Evolutionary conservation across 768 basidiomycete species (phyloP).

Genomic region (Fistulinella prunicolor): DNA sequence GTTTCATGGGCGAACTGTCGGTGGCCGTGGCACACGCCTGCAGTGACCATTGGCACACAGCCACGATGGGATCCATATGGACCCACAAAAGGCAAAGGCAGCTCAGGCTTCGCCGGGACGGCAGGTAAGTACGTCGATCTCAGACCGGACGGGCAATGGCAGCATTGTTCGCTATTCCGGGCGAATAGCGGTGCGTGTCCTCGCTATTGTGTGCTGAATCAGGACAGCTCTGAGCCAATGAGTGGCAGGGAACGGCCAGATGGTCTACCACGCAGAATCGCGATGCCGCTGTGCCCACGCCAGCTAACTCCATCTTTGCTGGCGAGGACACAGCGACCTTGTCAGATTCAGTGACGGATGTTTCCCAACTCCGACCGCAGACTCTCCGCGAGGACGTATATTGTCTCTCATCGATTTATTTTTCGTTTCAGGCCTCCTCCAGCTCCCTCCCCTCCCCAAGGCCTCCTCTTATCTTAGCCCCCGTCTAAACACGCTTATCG

Average conservation of each 20-base stretch:
- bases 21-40: too few relatives aligned
- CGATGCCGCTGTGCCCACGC: neutral
- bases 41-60: constrained; percentile 22
- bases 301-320: neutral
- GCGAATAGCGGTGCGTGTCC: constrained; percentile 19
- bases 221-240: constrained; percentile 7
- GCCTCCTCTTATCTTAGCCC: constrained; percentile 30
- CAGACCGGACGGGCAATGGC: constrained; percentile 2
- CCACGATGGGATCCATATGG: constrained; percentile 43
- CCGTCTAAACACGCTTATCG: constrained; percentile 29
- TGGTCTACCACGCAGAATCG: constrained; percentile 3
- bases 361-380: constrained; percentile 32
- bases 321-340: constrained; percentile 4
- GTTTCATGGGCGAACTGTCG: neutral
- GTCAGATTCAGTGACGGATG: constrained; percentile 22
- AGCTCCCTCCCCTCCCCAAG: constrained; percentile 9
- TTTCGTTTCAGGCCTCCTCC: constrained; percentile 25
- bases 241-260: neutral
- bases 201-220: constrained; percentile 27
- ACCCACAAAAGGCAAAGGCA: constrained; percentile 36
- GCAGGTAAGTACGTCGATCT: constrained; percentile 16
- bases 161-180: constrained; percentile 31
- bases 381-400: constrained; percentile 31
- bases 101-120: constrained; percentile 2
- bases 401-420: constrained; percentile 27